Conservation (phyloP, 2,329 filamentous ascomycete genomes). For the Talaromyces pinophilus region DNA sequence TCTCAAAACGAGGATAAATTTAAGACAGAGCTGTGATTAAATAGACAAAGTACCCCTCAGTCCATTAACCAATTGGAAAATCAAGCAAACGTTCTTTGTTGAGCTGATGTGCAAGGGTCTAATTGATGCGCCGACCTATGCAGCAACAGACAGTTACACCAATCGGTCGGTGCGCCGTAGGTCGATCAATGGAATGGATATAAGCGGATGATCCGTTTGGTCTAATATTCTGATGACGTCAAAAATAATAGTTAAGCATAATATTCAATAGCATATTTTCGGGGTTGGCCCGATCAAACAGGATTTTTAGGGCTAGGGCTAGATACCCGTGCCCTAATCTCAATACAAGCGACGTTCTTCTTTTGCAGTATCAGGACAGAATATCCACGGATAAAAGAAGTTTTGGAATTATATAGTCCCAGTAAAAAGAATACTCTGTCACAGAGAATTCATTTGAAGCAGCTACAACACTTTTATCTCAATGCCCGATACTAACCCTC, state of each 20-base stretch:
- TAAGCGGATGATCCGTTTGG: not conserved
- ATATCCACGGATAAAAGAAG: too few relatives aligned
- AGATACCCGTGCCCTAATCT: not conserved
- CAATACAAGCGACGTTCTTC: not conserved
- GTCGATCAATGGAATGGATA: conserved; percentile 1
- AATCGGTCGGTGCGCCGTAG: not conserved
- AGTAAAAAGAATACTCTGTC: too few relatives aligned
- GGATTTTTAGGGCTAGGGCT: not conserved
- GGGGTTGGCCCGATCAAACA: not conserved
- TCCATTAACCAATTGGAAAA: not conserved
- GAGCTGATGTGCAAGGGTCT: not conserved
- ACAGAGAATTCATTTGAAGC: too few relatives aligned
- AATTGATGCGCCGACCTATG: not conserved
- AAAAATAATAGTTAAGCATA: not conserved
- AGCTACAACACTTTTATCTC: too few relatives aligned
- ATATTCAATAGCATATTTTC: not conserved
- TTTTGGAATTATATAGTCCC: too few relatives aligned
- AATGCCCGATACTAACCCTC: too few relatives aligned
- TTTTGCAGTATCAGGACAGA: not conserved
- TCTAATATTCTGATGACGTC: not conserved
- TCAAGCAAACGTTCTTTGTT: not conserved
- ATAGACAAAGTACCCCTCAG: not conserved
- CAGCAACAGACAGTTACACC: not conserved
- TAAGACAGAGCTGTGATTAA: not conserved
- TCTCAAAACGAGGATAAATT: not conserved